These are phyloP conservation scores for Brassica napus DNA, from an alignment of 345 rosid genomes.

Conservation along the genomic window DNA sequence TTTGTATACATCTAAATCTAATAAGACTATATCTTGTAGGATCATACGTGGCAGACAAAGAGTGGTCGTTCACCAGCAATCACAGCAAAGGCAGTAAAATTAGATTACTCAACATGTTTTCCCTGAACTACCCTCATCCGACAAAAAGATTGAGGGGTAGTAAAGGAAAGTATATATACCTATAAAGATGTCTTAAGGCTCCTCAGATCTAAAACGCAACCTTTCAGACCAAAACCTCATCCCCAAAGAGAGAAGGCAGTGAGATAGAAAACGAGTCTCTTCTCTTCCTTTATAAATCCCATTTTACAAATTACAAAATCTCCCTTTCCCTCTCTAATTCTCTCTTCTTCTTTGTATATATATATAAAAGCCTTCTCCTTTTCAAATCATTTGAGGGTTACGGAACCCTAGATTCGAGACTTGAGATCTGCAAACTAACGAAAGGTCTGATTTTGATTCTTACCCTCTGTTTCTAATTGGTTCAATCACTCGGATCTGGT, in stretches of 20 bases:
- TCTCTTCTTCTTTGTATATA: not conserved
- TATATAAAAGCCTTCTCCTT: constrained; percentile 8
- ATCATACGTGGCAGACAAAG: constrained; percentile 27
- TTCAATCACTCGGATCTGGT: not conserved
- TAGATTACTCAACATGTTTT: not conserved
- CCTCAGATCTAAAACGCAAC: constrained; percentile 38
- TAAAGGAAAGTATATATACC: not conserved
- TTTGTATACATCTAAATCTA: not conserved
- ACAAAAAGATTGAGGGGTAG: constrained; percentile 19
- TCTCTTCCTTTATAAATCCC: constrained; percentile 34
- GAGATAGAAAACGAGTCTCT: constrained; percentile 30
- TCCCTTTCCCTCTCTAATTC: constrained; percentile 38
- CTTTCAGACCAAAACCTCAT: constrained; percentile 29
- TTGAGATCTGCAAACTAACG: not conserved
- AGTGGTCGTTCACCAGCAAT: constrained; percentile 29
- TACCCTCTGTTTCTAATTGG: constrained; percentile 4
- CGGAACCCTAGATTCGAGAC: constrained; percentile 34
- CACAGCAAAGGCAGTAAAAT: constrained; percentile 11
- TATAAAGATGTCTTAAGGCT: not conserved
- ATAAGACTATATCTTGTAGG: not conserved
- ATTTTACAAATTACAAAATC: constrained; percentile 33
- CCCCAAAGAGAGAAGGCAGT: constrained; percentile 5
- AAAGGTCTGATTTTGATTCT: constrained; percentile 28
- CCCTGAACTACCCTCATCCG: not conserved
- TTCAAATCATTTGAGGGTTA: constrained; percentile 7